A percentile compares a stretch with the other conserved stretches of the same genome.
These are phyloP conservation scores for Blepharisma undulans DNA, from an alignment of 169 alveolate species.

Conservation along the genomic window DNA sequence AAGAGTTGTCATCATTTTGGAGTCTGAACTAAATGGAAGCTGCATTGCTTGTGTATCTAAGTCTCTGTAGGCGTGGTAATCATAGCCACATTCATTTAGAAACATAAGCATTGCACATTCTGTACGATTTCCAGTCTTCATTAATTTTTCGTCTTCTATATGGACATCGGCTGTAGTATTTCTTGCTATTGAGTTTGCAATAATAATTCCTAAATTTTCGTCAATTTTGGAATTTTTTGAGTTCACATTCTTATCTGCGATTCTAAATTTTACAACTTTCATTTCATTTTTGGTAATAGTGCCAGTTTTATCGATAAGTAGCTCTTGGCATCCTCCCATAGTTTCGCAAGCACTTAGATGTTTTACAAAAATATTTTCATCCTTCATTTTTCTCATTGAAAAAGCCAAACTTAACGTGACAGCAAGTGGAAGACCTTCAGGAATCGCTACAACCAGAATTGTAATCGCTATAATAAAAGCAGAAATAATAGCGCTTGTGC, in stretches of 20 bases:
- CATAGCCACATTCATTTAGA: slow-evolving; percentile 61
- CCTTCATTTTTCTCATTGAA: slow-evolving; percentile 62
- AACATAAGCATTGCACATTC: slow-evolving; percentile 86
- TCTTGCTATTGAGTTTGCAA: slow-evolving; percentile 34
- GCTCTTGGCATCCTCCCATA: slow-evolving; percentile 70
- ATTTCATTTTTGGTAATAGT: slow-evolving; percentile 68
- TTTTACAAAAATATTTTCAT: slow-evolving; percentile 59
- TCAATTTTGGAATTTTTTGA: not conserved
- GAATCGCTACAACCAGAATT: slow-evolving; percentile 88
- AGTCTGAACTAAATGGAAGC: slow-evolving; percentile 66
- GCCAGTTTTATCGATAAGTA: slow-evolving; percentile 69
- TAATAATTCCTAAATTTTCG: slow-evolving; percentile 45
- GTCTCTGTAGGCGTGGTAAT: slow-evolving; percentile 49
- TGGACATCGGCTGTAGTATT: slow-evolving; percentile 10
- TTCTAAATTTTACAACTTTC: slow-evolving; percentile 49
- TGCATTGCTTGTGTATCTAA: slow-evolving; percentile 33
- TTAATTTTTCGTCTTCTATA: not conserved
- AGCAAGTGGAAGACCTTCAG: slow-evolving; percentile 81
- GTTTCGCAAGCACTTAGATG: slow-evolving; percentile 68
- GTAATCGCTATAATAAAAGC: slow-evolving; percentile 77
- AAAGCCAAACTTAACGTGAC: slow-evolving; percentile 69
- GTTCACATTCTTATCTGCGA: not conserved
- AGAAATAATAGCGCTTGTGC: not conserved
- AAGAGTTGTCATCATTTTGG: slow-evolving; percentile 63
- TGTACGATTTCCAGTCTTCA: slow-evolving; percentile 73